Base-by-base conservation (phyloP, 1,139 yeast species). In the Nakaseomyces delphensis region DNA sequence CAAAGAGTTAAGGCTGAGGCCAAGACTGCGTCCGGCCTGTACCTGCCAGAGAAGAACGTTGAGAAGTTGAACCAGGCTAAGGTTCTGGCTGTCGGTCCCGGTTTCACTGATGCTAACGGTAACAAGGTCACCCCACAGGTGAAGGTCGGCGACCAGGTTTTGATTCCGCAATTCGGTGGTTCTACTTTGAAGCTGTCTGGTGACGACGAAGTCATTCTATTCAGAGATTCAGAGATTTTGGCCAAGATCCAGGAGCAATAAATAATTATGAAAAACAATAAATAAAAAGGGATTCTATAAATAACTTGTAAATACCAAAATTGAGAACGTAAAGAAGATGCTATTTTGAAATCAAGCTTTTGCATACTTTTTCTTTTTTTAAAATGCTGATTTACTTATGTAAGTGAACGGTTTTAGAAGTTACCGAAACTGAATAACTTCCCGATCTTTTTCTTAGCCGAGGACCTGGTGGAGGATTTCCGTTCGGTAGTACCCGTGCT, bases 41-140 rank as follows among this genome's bases (percentile, higher is more conserved):
- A 79, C 71, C 83, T 91, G 53, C 98, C 98, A 51, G 98, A 91
- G 70, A 86, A 86, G 73, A 87, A 89, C 73, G 94, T 83, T 58
- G 93, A 86, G 67, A 91, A 91, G 71, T 77, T 86, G 64, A 84
- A 84, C 73, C 77, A 79, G 62, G 94, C 82, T 44, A 78, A 79
- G 43, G 93, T 83, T 45, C 65, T 83, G 55, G 84, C 93, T 48
- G 80, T 84, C 52, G 94, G 94, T 49, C 91, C 95, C 43, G 96
- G 96, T 55, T 68, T 71, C 60, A 69, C 77, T 47, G 77, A 79
- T 54, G 70, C 74, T 55, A 74, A 77, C 51, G 96, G 96, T 49
- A 70, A 78, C 59, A 65, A 78, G 48, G 74, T 86, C 47, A 74
- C 80, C 45, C 79, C 87, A 48, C 70, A 80, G 51, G 95, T 91